phyloP scores from a whole-genome alignment of 495 filamentous ascomycete species.

The Parathielavia hyrcaniae region DNA sequence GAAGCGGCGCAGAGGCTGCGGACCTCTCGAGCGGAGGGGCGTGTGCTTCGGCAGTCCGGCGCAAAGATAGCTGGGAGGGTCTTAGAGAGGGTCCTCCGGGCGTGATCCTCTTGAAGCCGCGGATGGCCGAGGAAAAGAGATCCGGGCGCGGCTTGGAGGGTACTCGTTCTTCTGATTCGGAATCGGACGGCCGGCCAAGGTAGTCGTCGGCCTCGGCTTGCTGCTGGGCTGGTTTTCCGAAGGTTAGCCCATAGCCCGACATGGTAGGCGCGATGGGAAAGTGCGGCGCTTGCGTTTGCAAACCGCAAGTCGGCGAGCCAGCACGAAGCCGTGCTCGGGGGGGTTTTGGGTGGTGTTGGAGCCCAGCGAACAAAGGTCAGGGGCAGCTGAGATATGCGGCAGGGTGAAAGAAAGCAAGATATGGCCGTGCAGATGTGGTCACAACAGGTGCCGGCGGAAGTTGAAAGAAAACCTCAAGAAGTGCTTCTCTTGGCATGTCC shows the following conservation, averaged over 20 bases:
- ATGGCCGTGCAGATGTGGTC: slow-evolving; percentile 1
- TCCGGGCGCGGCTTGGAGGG: slow-evolving; percentile 37
- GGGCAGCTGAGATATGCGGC: neutral
- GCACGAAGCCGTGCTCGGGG: neutral
- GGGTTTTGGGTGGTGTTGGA: neutral
- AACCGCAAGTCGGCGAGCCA: slow-evolving; percentile 11
- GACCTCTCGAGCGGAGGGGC: slow-evolving; percentile 21
- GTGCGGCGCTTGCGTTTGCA: slow-evolving; percentile 20
- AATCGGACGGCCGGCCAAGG: slow-evolving; percentile 32
- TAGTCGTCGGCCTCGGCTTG: slow-evolving; percentile 23
- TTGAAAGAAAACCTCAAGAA: slow-evolving; percentile 9
- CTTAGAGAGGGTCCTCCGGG: slow-evolving; percentile 34
- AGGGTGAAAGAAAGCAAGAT: neutral
- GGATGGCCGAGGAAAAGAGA: slow-evolving; percentile 45
- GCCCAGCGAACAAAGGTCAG: neutral
- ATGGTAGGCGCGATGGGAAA: slow-evolving; percentile 16
- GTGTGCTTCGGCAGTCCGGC: slow-evolving; percentile 26
- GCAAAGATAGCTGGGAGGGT: slow-evolving; percentile 32
- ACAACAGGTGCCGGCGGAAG: neutral
- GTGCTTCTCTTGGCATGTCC: slow-evolving; percentile 12
- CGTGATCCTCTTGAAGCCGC: slow-evolving; percentile 45
- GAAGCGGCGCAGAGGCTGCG: slow-evolving; percentile 27
- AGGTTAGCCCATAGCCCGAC: slow-evolving; percentile 33
- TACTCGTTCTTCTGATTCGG: slow-evolving; percentile 37
- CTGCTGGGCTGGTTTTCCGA: slow-evolving; percentile 26